Conservation (phyloP, 305 asterid genomes). For the Solanum hybrid region DNA sequence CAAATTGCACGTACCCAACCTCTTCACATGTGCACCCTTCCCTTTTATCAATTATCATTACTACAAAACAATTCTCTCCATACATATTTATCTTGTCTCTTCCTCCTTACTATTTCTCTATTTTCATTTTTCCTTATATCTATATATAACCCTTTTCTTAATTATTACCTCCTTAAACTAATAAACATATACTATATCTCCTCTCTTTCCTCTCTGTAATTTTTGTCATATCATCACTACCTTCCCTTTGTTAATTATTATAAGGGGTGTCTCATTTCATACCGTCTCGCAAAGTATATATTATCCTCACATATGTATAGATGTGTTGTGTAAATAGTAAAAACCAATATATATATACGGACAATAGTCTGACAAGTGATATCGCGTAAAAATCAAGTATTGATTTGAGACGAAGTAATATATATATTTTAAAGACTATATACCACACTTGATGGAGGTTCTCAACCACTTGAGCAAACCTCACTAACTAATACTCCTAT, state of each 20-base stretch:
- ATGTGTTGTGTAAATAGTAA: not conserved
- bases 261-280: not conserved
- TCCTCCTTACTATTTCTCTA: not conserved
- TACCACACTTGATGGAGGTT: not conserved
- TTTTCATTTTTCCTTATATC: not conserved
- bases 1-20: conserved; percentile 19
- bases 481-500: not conserved
- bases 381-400: not conserved
- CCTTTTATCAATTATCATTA: conserved; percentile 7
- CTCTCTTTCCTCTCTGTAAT: not conserved
- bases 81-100: conserved; percentile 5
- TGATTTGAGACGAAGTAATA: not conserved
- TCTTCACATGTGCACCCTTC: conserved; percentile 15
- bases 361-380: not conserved
- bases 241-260: not conserved
- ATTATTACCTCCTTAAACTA: conserved; percentile 1
- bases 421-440: not conserved
- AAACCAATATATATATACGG: not conserved
- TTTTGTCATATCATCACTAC: not conserved
- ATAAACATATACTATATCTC: not conserved
- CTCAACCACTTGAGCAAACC: not conserved
- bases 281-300: not conserved
- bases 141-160: not conserved
- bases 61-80: conserved; percentile 12
- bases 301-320: not conserved